Evolutionary conservation across 1,139 yeast species (phyloP), one percentile per base, ranked within the genome.

Genomic region (Protomyces lactucae-debilis): DNA sequence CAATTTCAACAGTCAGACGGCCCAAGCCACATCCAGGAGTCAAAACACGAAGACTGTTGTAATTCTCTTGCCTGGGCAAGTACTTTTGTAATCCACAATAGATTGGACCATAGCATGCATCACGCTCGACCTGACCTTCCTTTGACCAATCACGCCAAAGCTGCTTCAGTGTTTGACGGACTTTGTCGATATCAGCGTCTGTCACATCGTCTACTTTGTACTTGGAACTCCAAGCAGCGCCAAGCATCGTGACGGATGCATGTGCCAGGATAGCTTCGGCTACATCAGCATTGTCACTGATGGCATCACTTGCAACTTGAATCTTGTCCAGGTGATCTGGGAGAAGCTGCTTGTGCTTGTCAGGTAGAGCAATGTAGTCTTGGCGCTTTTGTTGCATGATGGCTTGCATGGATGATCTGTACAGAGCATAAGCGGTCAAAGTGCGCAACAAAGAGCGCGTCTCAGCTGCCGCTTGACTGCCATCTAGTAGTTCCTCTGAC

Each of bases 1-100:
- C 89, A 61, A 88, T 76, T 60, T 90, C 96, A 65, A 83, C 80
- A n/a, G 89, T 87, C 66, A 89, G 74, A 64, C 96, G 74, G 0
- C 95, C 97, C 21, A 88, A 77, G 0, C 97, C 97, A 67, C 90
- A 85, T 0, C 97, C 97, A 0, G 97, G 96, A 0, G 86, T 85
- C 40, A 90, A 76, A 0, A 88, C 79, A 55, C 79, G 78, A 1
- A 82, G 70, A 14, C 76, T 63, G 46, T 65, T 14, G 36, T 48
- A 5, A 10, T 45, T 23, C 4, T 18, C 6, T 3, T 69, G 35
- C 12, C 40, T n/a, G 0, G 71, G 67, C 3, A 84, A 67, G 32
- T 28, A 28, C 32, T 28, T 28, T 28, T 28, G 5, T 6, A 28
- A 6, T 28, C 32, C 32, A 28, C 8, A 4, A 28, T 28, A 6